Evolutionary conservation across 148 eudicot genomes (phyloP).

Genomic region (Selenicereus undatus): DNA sequence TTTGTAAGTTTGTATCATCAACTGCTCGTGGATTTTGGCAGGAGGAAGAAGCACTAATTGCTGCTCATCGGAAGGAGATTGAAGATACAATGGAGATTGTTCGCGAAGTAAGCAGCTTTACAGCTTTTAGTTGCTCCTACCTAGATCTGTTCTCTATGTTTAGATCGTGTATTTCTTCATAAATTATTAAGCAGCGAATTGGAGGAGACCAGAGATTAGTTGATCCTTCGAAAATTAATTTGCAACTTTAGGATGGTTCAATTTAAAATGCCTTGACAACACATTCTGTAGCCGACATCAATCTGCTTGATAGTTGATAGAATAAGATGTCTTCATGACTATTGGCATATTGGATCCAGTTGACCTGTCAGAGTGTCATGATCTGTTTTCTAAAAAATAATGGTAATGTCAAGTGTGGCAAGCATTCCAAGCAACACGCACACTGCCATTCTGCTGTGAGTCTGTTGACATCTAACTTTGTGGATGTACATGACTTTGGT

Average conservation of each 20-base stretch:
- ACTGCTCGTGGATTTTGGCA: conserved; percentile 27
- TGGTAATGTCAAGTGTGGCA: too few species aligned
- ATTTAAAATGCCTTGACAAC: neutral
- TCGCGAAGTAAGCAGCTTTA: conserved; percentile 74
- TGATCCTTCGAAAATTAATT: neutral
- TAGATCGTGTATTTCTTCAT: neutral
- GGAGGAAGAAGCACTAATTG: conserved; percentile 95
- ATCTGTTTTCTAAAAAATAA: neutral
- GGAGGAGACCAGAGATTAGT: neutral
- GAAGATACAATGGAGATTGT: conserved; percentile 99
- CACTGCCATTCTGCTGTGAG: too few species aligned
- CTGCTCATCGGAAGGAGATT: conserved; percentile 97
- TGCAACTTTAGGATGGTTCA: neutral
- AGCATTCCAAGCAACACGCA: too few species aligned
- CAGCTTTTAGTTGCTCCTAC: neutral
- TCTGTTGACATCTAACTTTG: neutral
- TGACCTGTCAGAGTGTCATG: neutral
- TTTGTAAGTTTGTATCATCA: too few species aligned
- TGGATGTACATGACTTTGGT: conserved; percentile 13
- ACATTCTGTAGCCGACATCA: neutral
- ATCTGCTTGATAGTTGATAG: neutral
- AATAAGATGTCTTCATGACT: neutral
- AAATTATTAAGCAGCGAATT: neutral
- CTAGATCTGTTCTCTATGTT: neutral
- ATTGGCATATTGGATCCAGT: neutral